A percentile compares a stretch with the other conserved stretches of the same genome.
These are phyloP conservation scores for Atkinsonella texensis DNA, from an alignment of 2,329 filamentous ascomycete species.

Conservation along the genomic window DNA sequence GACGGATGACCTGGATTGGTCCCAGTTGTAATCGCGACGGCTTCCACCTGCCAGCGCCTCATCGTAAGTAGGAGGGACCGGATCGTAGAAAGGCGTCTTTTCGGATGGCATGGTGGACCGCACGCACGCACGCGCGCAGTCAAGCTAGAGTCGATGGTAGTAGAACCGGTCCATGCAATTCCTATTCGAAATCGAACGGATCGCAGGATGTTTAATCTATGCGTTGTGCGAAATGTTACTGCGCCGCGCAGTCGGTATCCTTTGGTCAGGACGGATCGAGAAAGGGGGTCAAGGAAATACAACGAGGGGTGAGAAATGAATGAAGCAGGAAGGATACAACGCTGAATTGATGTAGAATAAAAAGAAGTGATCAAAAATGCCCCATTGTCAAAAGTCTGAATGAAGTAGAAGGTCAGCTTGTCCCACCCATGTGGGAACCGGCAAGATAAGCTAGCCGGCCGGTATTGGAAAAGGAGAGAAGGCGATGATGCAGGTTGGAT, in stretches of 20 bases:
- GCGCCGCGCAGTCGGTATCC: neutral
- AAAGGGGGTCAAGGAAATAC: neutral
- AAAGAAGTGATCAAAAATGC: neutral
- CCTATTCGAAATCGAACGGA: neutral
- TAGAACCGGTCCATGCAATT: neutral
- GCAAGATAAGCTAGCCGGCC: neutral
- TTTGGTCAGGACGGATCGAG: neutral
- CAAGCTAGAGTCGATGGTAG: neutral
- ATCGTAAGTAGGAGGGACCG: constrained; percentile 31
- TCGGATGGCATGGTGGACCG: constrained; percentile 22
- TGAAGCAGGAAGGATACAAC: neutral
- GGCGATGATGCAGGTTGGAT: neutral
- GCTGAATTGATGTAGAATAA: neutral
- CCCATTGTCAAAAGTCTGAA: neutral
- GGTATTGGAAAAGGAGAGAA: neutral
- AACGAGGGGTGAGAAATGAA: neutral
- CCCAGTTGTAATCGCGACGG: constrained; percentile 20
- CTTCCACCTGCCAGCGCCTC: constrained; percentile 27
- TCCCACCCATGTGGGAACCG: neutral
- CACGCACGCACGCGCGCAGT: neutral
- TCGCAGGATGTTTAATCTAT: neutral
- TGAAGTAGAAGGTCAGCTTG: neutral
- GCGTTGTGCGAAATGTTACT: neutral
- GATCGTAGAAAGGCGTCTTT: constrained; percentile 30
- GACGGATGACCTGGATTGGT: constrained; percentile 18